Evolutionary conservation across 2,329 filamentous ascomycete species (phyloP), one percentile per base, ranked within the genome.

Genomic region (Rugonectria rugulosa): DNA sequence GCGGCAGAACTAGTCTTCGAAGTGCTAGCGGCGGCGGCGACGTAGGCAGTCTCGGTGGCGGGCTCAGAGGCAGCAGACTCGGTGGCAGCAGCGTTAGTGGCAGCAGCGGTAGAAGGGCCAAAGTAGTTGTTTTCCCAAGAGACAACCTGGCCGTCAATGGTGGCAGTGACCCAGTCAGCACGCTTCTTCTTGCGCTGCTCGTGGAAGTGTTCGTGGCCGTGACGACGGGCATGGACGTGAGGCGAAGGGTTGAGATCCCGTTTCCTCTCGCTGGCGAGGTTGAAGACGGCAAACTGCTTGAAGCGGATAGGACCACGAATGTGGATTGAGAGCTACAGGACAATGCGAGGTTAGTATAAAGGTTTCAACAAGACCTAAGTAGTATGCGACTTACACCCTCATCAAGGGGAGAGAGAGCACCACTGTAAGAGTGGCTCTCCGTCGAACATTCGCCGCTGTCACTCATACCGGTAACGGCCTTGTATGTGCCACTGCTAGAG

Each of bases 251-350:
- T 47, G 31, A 57, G 49, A n/a, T 67, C 56, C 17, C 64, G 62
- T 43, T 71, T 71, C 65, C 70, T 68, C 42, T 66, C 62, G 29
- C 61, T 68, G 19, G 76, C 76, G n/a, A 84, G 80, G 40, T 78
- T 81, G 72, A 92, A 93, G 50, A 87, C 86, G 10, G 88, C 90
- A 50, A 92, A 79, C 62, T 90, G 81, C 68, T 85, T 85, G 26
- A 93, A 70, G 32, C 82, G 75, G 63, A 90, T 71, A 2, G 90
- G 89, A 3, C 90, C 90, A 63, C 89, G 87, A 68, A 92, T 80
- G 70, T 91, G 87, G 59, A 91, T 73, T 2, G 88, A 90, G 24
- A 92, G 78, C 88, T 56, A 14, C n/a, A 34, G 38, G 19, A 19
- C n/a, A 37, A 6, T 17, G 10, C 23, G n/a, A 20, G 7, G 5